Conservation (phyloP, 768 basidiomycete genomes). For the Cyclocybe cylindracea region DNA sequence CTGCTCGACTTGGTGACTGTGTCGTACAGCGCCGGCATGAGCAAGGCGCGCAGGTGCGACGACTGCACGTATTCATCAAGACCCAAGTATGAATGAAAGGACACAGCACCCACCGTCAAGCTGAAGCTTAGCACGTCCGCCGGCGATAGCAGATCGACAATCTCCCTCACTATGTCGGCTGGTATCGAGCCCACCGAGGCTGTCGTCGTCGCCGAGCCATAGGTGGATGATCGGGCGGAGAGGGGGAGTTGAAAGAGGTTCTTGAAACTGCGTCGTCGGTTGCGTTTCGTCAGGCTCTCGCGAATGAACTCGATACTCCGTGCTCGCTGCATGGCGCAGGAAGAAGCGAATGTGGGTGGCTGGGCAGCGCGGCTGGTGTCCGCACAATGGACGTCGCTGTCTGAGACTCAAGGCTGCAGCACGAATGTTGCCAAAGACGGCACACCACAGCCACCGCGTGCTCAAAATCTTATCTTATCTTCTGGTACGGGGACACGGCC, state of each 20-base stretch:
- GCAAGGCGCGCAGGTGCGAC: constrained; percentile 27
- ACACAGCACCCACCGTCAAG: constrained; percentile 34
- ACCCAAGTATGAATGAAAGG: constrained; percentile 6
- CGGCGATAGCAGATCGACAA: constrained; percentile 34
- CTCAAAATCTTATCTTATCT: constrained; percentile 12
- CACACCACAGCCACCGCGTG: constrained; percentile 2
- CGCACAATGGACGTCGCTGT: constrained; percentile 12
- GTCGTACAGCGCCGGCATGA: constrained; percentile 43
- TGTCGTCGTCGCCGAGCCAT: constrained; percentile 23
- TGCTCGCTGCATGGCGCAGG: too few relatives aligned
- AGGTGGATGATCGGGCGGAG: constrained; percentile 27
- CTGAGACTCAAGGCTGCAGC: constrained; percentile 20
- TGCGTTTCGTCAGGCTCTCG: too few relatives aligned
- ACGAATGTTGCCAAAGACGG: constrained; percentile 8
- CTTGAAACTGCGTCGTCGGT: too few relatives aligned
- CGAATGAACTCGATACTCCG: too few relatives aligned
- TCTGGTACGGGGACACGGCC: too few relatives aligned
- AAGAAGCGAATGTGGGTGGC: neutral
- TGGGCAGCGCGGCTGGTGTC: constrained; percentile 12
- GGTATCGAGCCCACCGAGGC: constrained; percentile 32
- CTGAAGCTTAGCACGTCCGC: constrained; percentile 43
- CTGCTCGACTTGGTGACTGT: constrained; percentile 44
- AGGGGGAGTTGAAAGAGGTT: constrained; percentile 34
- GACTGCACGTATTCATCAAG: constrained; percentile 6
- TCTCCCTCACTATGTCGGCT: constrained; percentile 39